Percentiles rank a stretch among this genome's conserved stretches.
phyloP scores from a whole-genome alignment of 2,329 filamentous ascomycete genomes.

The Incumbomyces lentus region DNA sequence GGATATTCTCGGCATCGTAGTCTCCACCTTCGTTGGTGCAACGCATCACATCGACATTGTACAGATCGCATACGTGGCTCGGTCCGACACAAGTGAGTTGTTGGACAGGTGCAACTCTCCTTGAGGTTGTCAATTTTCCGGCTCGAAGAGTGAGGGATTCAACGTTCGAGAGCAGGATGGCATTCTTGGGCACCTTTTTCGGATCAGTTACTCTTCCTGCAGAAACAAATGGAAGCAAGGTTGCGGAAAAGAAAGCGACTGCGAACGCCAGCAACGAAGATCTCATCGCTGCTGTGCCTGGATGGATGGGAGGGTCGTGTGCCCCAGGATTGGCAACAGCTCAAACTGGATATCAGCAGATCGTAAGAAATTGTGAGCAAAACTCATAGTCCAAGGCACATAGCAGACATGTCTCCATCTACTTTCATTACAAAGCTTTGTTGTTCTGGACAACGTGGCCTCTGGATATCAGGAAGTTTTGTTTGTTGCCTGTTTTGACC shows the following conservation, averaged over 20 bases:
- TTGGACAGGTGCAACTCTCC: constrained; percentile 66
- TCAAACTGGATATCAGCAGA: not conserved
- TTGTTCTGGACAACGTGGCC: too few relatives aligned
- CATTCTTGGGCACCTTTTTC: constrained; percentile 33
- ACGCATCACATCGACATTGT: constrained; percentile 71
- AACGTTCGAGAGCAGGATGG: constrained; percentile 55
- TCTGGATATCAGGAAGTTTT: too few relatives aligned
- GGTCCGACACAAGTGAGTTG: constrained; percentile 69
- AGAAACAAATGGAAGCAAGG: constrained; percentile 7
- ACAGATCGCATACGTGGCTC: constrained; percentile 54
- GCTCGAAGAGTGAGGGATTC: constrained; percentile 67
- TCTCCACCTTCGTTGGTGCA: constrained; percentile 77
- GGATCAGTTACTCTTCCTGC: constrained; percentile 22
- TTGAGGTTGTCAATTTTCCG: constrained; percentile 58
- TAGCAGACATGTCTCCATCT: too few relatives aligned
- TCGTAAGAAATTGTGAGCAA: not conserved
- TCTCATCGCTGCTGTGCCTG: constrained; percentile 1
- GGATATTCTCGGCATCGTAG: constrained; percentile 69
- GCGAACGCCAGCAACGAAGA: constrained; percentile 13
- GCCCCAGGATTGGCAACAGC: too few relatives aligned
- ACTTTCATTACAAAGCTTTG: too few relatives aligned
- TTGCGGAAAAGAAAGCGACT: constrained; percentile 14
- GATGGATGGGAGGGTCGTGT: too few relatives aligned
- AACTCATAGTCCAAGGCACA: not conserved
- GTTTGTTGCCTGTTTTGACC: too few relatives aligned